Conservation (phyloP, 179 eudicot genomes). For the Beta lomatogona region DNA sequence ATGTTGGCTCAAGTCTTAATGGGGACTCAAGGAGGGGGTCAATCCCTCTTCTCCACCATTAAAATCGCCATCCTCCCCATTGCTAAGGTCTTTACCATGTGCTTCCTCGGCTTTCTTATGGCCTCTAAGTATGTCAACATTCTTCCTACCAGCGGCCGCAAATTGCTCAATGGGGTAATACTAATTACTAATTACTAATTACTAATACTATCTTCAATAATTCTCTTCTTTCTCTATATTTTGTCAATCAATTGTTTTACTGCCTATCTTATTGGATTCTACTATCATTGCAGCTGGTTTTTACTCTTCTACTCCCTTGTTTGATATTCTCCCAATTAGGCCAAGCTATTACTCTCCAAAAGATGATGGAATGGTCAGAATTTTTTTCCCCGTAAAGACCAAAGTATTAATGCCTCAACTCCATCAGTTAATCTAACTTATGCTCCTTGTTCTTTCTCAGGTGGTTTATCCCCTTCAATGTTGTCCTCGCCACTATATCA, state of each 20-base stretch:
- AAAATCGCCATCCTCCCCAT: conserved; percentile 89
- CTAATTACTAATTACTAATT: no score
- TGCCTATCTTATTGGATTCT: no score
- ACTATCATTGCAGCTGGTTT: conserved; percentile 66
- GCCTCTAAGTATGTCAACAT: conserved; percentile 78
- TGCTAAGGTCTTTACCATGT: conserved; percentile 88
- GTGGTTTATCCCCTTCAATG: conserved; percentile 96
- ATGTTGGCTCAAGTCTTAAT: conserved; percentile 44
- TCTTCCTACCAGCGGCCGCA: conserved; percentile 81
- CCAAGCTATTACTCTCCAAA: conserved; percentile 74
- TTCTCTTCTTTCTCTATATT: not conserved
- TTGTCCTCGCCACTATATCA: conserved; percentile 66
- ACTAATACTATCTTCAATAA: not conserved
- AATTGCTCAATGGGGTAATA: conserved; percentile 84
- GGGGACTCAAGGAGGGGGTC: conserved; percentile 54
- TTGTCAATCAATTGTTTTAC: no score
- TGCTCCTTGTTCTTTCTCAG: conserved; percentile 40
- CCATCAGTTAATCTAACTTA: not conserved
- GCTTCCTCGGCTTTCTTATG: conserved; percentile 86
- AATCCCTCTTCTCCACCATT: conserved; percentile 60
- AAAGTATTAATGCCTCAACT: not conserved
- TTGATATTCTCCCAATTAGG: conserved; percentile 93
- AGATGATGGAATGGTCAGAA: conserved; percentile 70
- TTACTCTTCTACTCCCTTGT: conserved; percentile 89
- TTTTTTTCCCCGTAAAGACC: not conserved